Conservation (phyloP, 208 protist species). For the Trypanosoma avium region DNA sequence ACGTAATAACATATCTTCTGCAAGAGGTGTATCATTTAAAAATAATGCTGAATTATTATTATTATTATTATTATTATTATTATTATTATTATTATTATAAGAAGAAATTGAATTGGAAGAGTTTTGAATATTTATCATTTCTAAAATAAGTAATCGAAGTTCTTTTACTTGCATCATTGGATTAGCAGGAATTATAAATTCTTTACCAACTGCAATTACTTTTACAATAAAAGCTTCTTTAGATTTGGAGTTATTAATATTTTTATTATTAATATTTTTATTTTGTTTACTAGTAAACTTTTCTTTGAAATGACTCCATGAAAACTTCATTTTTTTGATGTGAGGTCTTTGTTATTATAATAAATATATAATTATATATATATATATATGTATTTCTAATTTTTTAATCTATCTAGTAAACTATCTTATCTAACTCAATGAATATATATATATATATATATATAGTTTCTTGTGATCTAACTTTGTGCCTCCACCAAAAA, state of each 20-base stretch:
- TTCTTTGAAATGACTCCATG: too few relatives aligned
- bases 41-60: background rate
- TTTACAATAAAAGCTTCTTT: background rate
- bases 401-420: background rate
- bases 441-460: background rate
- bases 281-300: background rate
- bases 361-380: slow-evolving; percentile 3
- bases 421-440: too few relatives aligned
- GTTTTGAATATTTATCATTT: too few relatives aligned
- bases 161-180: slow-evolving; percentile 14
- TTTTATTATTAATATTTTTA: background rate
- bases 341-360: too few relatives aligned
- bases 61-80: background rate
- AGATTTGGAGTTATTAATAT: background rate
- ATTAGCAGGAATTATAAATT: slow-evolving; percentile 44
- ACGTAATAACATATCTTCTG: too few relatives aligned
- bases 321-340: too few relatives aligned
- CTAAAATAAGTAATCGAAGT: too few relatives aligned
- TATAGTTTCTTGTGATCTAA: too few relatives aligned
- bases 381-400: background rate
- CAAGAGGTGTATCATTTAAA: too few relatives aligned
- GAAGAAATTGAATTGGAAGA: background rate
- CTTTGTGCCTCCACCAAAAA: too few relatives aligned
- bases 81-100: background rate
- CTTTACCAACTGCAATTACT: slow-evolving; percentile 35